Percentiles rank a stretch among this genome's conserved stretches.
Evolutionary conservation across 1,284 basidiomycete genomes (phyloP).

Genomic region (Apiotrichum brassicae): DNA sequence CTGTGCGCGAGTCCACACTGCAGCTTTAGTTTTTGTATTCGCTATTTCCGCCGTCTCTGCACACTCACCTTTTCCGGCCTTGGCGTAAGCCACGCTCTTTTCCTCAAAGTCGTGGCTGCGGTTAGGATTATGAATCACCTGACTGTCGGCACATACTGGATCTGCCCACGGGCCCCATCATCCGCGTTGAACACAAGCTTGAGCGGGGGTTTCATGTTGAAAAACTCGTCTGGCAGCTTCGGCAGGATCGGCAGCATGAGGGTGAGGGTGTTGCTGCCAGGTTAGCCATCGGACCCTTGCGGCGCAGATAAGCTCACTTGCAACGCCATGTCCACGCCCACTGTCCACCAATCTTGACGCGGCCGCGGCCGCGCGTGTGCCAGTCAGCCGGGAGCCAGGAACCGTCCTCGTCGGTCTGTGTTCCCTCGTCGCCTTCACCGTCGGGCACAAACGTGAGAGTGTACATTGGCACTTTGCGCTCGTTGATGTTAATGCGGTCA

Average conservation of each 20-base stretch:
- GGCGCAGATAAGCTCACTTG: slow-evolving; percentile 40
- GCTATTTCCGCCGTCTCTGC: no score
- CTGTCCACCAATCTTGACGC: slow-evolving; percentile 24
- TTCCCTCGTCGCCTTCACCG: slow-evolving; percentile 32
- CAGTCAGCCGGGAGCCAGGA: slow-evolving; percentile 18
- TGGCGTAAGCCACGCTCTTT: slow-evolving; percentile 24
- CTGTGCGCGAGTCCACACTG: slow-evolving; percentile 29
- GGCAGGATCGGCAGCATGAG: slow-evolving; percentile 33
- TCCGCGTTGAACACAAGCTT: slow-evolving; percentile 30
- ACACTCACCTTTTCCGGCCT: no score
- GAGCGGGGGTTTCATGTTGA: slow-evolving; percentile 26
- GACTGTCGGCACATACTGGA: slow-evolving; percentile 25
- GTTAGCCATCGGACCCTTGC: not conserved
- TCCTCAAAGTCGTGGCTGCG: slow-evolving; percentile 21
- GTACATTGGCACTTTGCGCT: slow-evolving; percentile 17
- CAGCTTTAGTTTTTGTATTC: not conserved
- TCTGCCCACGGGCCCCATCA: slow-evolving; percentile 31
- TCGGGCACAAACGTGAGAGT: slow-evolving; percentile 34
- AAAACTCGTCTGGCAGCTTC: slow-evolving; percentile 28
- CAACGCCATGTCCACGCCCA: slow-evolving; percentile 30
- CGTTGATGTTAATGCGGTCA: slow-evolving; percentile 18
- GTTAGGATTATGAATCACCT: no score
- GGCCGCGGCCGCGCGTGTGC: slow-evolving; percentile 24
- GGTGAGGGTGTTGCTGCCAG: slow-evolving; percentile 31
- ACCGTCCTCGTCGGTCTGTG: slow-evolving; percentile 24